These are phyloP conservation scores for Entophlyctis helioformis DNA, from an alignment of 192 early-diverging fungal species.

Conservation along the genomic window DNA sequence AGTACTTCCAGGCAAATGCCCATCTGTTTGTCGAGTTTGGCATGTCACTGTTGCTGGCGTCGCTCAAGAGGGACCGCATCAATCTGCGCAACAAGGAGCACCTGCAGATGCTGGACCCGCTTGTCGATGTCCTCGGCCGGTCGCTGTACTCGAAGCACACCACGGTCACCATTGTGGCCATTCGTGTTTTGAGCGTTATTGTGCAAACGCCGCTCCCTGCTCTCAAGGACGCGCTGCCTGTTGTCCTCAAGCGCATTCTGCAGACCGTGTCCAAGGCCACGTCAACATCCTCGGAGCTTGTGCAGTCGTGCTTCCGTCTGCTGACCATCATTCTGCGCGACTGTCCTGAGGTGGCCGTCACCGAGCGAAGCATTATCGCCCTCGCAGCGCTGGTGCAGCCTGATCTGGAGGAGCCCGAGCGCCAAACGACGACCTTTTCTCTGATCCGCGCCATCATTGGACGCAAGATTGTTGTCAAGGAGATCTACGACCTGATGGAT, in stretches of 20 bases:
- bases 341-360: slow-evolving; percentile 53
- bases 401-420: slow-evolving; percentile 81
- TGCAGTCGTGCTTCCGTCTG: slow-evolving; percentile 73
- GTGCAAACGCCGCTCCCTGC: slow-evolving; percentile 62
- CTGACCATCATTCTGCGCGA: slow-evolving; percentile 72
- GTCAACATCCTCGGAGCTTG: slow-evolving; percentile 42
- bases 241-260: slow-evolving; percentile 69
- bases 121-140: slow-evolving; percentile 71
- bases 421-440: slow-evolving; percentile 71
- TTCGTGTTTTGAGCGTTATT: slow-evolving; percentile 63
- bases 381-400: slow-evolving; percentile 70
- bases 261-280: slow-evolving; percentile 53
- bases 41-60: slow-evolving; percentile 63
- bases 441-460: slow-evolving; percentile 79
- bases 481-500: slow-evolving; percentile 91
- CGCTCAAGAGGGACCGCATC: slow-evolving; percentile 37
- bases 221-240: slow-evolving; percentile 50
- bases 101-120: slow-evolving; percentile 60
- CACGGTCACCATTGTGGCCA: slow-evolving; percentile 49
- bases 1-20: slow-evolving; percentile 74
- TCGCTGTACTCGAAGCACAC: slow-evolving; percentile 73
- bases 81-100: slow-evolving; percentile 36
- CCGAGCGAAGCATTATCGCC: slow-evolving; percentile 62
- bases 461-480: slow-evolving; percentile 71
- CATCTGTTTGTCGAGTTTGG: slow-evolving; percentile 92